Evolutionary conservation across 495 filamentous ascomycete genomes (phyloP).

Genomic region (Podospora conica): DNA sequence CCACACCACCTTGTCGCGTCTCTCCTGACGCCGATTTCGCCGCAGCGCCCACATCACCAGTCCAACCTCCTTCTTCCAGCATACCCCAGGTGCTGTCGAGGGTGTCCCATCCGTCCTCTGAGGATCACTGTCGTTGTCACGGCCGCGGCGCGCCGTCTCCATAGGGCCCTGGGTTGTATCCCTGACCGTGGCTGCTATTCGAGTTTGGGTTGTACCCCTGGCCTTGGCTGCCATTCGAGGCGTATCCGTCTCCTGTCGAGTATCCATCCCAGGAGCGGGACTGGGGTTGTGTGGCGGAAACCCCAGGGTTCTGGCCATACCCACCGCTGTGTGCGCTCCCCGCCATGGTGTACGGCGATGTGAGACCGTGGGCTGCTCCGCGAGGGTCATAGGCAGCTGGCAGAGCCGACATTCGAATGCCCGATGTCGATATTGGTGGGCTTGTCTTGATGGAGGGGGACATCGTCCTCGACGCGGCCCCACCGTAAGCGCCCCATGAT

Average conservation of each 20-base stretch:
- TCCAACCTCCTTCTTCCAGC: background rate
- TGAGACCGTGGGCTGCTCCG: slow-evolving; percentile 19
- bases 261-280: slow-evolving; percentile 33
- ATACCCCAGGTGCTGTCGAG: background rate
- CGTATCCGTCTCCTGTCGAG: slow-evolving; percentile 31
- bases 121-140: slow-evolving; percentile 16
- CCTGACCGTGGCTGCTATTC: slow-evolving; percentile 28
- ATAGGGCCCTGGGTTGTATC: slow-evolving; percentile 37
- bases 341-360: slow-evolving; percentile 27
- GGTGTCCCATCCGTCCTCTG: background rate
- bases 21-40: background rate
- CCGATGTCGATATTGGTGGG: slow-evolving; percentile 18
- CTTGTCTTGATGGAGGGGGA: slow-evolving; percentile 36
- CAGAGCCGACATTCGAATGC: slow-evolving; percentile 24
- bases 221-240: slow-evolving; percentile 28
- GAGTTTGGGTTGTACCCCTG: slow-evolving; percentile 37
- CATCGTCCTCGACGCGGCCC: slow-evolving; percentile 23
- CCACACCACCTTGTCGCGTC: background rate
- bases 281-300: slow-evolving; percentile 23
- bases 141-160: slow-evolving; percentile 37
- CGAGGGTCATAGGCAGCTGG: slow-evolving; percentile 29
- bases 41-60: background rate
- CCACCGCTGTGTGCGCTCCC: slow-evolving; percentile 27
- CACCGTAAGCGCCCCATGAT: slow-evolving; percentile 33
- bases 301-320: slow-evolving; percentile 19